phyloP scores from a whole-genome alignment of 2,329 filamentous ascomycete genomes.

The Colletotrichum liaoningense region DNA sequence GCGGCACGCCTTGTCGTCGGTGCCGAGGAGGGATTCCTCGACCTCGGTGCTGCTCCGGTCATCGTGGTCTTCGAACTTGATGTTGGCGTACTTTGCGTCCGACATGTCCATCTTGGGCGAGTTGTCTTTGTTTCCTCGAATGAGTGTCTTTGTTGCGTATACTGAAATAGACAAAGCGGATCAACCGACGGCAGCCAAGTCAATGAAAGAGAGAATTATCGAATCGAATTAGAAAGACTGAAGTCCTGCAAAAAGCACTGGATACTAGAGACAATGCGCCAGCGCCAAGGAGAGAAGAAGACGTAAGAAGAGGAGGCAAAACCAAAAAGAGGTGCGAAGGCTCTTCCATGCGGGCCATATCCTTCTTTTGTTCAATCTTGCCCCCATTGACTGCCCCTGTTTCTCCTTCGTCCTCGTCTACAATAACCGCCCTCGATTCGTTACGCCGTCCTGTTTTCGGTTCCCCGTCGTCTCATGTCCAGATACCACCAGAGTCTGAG shows the following conservation, averaged over 20 bases:
- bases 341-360: neutral
- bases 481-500: constrained; percentile 9
- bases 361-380: constrained; percentile 11
- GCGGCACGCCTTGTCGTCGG: constrained; percentile 39
- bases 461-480: constrained; percentile 10
- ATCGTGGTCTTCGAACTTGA: constrained; percentile 41
- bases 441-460: constrained; percentile 1
- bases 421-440: neutral
- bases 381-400: neutral
- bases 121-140: neutral
- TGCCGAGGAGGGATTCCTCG: constrained; percentile 46
- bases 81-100: constrained; percentile 39
- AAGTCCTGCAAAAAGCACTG: neutral
- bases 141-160: neutral
- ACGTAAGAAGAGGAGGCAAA: neutral
- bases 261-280: constrained; percentile 22
- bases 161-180: neutral
- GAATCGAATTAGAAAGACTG: neutral
- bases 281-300: constrained; percentile 26
- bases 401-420: neutral
- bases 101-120: constrained; percentile 30
- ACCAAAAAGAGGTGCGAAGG: too few species aligned
- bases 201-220: neutral
- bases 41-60: constrained; percentile 47
- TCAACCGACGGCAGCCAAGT: constrained; percentile 16